These are phyloP conservation scores for Komagataella populi DNA, from an alignment of 805 yeast genomes.

Conservation along the genomic window DNA sequence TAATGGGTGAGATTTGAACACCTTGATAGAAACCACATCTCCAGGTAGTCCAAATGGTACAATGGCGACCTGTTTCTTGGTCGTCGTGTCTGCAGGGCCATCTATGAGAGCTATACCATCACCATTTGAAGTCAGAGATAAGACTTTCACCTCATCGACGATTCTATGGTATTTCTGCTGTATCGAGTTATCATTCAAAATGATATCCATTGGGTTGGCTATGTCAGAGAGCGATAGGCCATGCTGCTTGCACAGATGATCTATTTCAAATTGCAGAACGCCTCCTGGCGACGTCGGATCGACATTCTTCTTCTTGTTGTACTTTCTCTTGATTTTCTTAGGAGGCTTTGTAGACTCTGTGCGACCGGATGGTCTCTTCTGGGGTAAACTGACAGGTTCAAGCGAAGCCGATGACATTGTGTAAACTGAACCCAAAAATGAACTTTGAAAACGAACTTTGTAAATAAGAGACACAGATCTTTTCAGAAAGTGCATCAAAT, in stretches of 20 bases:
- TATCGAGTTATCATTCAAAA: slow-evolving; percentile 46
- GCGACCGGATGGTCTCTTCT: neutral
- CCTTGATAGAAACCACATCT: slow-evolving; percentile 54
- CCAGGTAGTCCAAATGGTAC: slow-evolving; percentile 88
- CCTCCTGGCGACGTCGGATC: slow-evolving; percentile 79
- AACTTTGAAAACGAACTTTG: neutral
- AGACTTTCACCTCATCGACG: slow-evolving; percentile 43
- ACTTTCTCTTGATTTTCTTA: slow-evolving; percentile 27
- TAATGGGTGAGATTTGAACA: slow-evolving; percentile 66
- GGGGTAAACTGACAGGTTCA: neutral
- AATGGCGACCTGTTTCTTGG: slow-evolving; percentile 43
- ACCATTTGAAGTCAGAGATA: slow-evolving; percentile 61
- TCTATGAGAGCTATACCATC: slow-evolving; percentile 69
- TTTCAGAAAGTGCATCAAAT: neutral
- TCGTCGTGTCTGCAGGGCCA: slow-evolving; percentile 29
- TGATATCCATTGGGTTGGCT: slow-evolving; percentile 49
- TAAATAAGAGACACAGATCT: neutral
- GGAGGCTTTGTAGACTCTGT: neutral
- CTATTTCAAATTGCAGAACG: slow-evolving; percentile 61
- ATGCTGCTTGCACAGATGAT: slow-evolving; percentile 32
- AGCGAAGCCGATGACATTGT: neutral
- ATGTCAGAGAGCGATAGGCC: slow-evolving; percentile 31
- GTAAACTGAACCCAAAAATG: neutral
- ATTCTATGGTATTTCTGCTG: slow-evolving; percentile 40
- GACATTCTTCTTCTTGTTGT: slow-evolving; percentile 45